These are phyloP conservation scores for Heliamphora exappendiculata DNA, from an alignment of 148 eudicot species.

Conservation along the genomic window DNA sequence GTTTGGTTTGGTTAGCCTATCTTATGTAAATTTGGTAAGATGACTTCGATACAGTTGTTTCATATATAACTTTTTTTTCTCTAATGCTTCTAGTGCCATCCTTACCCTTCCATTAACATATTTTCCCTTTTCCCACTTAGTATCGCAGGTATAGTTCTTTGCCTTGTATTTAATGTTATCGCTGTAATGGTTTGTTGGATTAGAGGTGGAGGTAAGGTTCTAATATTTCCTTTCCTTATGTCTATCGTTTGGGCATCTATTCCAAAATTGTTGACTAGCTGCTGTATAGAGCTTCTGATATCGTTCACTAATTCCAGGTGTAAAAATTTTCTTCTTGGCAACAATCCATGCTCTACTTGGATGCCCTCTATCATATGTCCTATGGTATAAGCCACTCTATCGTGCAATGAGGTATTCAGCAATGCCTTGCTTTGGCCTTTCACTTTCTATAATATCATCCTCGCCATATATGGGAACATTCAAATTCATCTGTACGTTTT, in stretches of 20 bases:
- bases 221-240: not conserved
- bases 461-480: not conserved
- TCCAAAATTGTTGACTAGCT: not conserved
- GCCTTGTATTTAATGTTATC: constrained; percentile 68
- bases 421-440: not conserved
- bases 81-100: not conserved
- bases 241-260: not conserved
- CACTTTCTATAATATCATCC: not conserved
- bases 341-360: constrained; percentile 78
- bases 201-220: constrained; percentile 72
- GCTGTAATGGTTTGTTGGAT: constrained; percentile 87
- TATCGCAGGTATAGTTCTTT: constrained; percentile 67
- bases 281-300: constrained; percentile 17
- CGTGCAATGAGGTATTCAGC: constrained; percentile 85
- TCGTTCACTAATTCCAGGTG: constrained; percentile 44
- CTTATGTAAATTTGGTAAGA: not conserved
- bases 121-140: not conserved
- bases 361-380: constrained; percentile 68
- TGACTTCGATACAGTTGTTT: not conserved
- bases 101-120: no score
- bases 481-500: not conserved
- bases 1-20: no score
- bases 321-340: constrained; percentile 84
- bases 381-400: constrained; percentile 96
- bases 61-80: no score